Evolutionary conservation across 768 basidiomycete species (phyloP).

Genomic region (Scleroderma citrinum): DNA sequence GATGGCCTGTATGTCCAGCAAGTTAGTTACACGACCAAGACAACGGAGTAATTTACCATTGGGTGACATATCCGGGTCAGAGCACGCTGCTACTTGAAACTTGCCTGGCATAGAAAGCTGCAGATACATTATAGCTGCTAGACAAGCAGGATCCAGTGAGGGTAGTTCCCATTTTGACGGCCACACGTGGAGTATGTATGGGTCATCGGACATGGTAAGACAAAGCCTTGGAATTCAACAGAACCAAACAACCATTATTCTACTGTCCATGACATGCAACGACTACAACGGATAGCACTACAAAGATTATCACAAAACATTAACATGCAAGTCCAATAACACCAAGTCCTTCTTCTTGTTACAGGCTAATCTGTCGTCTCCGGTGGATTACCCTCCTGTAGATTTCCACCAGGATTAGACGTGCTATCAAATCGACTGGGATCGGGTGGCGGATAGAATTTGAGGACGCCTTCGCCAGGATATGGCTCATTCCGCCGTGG

Average conservation of each 20-base stretch:
- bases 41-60: constrained; percentile 44
- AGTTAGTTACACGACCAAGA: background rate
- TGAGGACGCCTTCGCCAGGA: constrained; percentile 14
- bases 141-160: constrained; percentile 61
- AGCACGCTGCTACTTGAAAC: constrained; percentile 56
- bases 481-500: background rate
- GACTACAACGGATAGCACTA: background rate
- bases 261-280: background rate
- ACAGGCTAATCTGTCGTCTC: background rate
- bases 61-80: constrained; percentile 68
- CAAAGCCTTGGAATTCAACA: constrained; percentile 12
- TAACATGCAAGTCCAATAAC: too few relatives aligned
- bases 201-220: constrained; percentile 14
- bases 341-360: background rate
- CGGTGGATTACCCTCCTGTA: constrained; percentile 1
- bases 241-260: constrained; percentile 9
- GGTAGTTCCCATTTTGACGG: constrained; percentile 59
- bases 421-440: constrained; percentile 1
- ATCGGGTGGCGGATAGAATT: constrained; percentile 6
- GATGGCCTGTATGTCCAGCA: constrained; percentile 42
- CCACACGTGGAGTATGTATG: constrained; percentile 55
- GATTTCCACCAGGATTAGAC: background rate
- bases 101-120: constrained; percentile 65
- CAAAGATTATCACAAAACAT: background rate
- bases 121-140: constrained; percentile 61